Conservation (phyloP, 2,329 filamentous ascomycete species). For the Cercospora berteroae region DNA sequence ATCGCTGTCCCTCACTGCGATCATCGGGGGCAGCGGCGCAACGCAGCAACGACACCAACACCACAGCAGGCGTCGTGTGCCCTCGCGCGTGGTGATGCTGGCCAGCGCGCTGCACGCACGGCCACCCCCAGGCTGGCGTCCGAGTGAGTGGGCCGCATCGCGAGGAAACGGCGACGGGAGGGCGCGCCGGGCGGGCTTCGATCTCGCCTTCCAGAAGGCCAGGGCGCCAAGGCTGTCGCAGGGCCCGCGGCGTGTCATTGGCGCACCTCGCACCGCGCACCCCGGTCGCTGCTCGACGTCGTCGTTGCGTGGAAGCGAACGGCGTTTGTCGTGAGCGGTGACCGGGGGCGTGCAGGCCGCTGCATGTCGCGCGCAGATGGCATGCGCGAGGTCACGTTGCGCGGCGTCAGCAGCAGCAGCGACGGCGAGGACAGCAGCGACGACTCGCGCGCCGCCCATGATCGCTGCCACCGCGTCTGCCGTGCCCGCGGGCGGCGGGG, state of each 20-base stretch:
- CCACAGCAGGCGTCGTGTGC: not conserved
- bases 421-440: not conserved
- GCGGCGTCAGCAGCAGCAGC: not conserved
- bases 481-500: not conserved
- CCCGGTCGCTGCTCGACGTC: not conserved
- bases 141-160: slow-evolving; percentile 8
- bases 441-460: not conserved
- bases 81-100: not conserved
- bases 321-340: slow-evolving; percentile 3
- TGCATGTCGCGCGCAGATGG: not conserved
- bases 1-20: not conserved
- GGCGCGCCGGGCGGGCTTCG: slow-evolving; percentile 3
- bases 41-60: not conserved
- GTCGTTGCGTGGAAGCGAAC: not conserved
- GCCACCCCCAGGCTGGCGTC: not conserved
- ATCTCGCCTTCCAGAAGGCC: slow-evolving; percentile 7
- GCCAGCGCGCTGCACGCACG: not conserved
- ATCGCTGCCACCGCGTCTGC: not conserved
- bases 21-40: not conserved
- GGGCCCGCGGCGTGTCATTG: not conserved
- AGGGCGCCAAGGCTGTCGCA: not conserved
- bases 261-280: not conserved
- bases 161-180: slow-evolving; percentile 9
- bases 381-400: not conserved
- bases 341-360: not conserved